Base-by-base conservation (phyloP, 2,329 filamentous ascomycete species). In the Stachybotrys chlorohalonatus region DNA sequence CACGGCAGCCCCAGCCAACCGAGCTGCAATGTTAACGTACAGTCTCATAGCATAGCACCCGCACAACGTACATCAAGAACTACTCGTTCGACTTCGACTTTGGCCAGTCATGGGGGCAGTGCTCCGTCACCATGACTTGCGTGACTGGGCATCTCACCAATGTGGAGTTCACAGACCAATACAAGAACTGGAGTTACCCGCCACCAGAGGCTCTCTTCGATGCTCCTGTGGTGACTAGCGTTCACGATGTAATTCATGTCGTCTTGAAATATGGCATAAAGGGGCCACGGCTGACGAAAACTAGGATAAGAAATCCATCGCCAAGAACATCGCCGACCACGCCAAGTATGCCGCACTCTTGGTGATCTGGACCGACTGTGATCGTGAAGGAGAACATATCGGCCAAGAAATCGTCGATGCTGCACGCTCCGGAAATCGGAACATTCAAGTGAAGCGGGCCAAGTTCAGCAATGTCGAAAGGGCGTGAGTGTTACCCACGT, bases 321-420 rank as follows among this genome's bases (percentile, higher is more conserved):
- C 92, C 9, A 79, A 85, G 36, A 99, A 99, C 66, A 94, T 99
- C 64, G 82, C 86, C 61, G 75, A 80, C 1, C 86, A 95, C 69
- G 93, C 94, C 16, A 80, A 80, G 57, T 80, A 81, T 66, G 80
- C 85, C n/a, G 81, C 79, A 54, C 83, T 86, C 11, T 77, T 99
- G 36, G 93, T 95, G 70, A 96, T 99, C 63, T 99, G 94, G 94
- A 99, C 94, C 1, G 94, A 99, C 78, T 97, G 94, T 71, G 94
- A 99, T 76, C 85, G 92, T 54, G 94, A 99, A 77, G 94, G 94
- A 42, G 94, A 99, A 69, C 89, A 97, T 66, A 99, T 99, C 61
- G 94, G 94, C 7, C 81, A 87, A 46, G 93, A 99, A 69, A 93
- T 99, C 57, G 85, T 90, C 49, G 82, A 88, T 53, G 86, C 93